Conservation (phyloP, 371 early-diverging fungal species). For the Apophysomyces trapeziformis region DNA sequence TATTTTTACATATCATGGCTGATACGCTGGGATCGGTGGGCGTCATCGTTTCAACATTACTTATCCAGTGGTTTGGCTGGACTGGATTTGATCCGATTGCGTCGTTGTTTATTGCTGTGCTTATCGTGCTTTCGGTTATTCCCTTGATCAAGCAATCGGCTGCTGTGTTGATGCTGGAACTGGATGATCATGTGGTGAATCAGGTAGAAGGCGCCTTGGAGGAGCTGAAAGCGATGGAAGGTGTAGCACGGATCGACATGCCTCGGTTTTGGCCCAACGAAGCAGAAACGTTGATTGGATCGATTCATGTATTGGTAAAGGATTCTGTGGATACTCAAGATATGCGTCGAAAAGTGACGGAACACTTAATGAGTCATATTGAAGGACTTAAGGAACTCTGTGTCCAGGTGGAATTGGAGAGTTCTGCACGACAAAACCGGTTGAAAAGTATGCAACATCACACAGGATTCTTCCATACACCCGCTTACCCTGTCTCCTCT, state of each 20-base stretch:
- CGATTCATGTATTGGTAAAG: conserved; percentile 55
- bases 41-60: conserved; percentile 90
- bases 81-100: conserved; percentile 95
- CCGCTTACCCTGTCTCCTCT: conserved; percentile 8
- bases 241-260: conserved; percentile 49
- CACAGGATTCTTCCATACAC: conserved; percentile 41
- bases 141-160: conserved; percentile 82
- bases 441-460: conserved; percentile 22
- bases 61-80: conserved; percentile 92
- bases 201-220: conserved; percentile 58
- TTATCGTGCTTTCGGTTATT: conserved; percentile 85
- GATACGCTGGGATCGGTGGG: conserved; percentile 96
- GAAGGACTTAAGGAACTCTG: conserved; percentile 54
- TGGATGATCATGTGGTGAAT: conserved; percentile 52
- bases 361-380: conserved; percentile 45
- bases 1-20: conserved; percentile 94
- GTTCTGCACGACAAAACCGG: conserved; percentile 26
- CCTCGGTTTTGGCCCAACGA: conserved; percentile 70
- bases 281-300: conserved; percentile 61
- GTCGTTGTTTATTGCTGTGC: conserved; percentile 87
- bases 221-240: conserved; percentile 52
- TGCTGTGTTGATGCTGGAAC: conserved; percentile 60
- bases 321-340: conserved; percentile 41
- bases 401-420: conserved; percentile 52
- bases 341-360: conserved; percentile 34